Evolutionary conservation across 768 basidiomycete genomes (phyloP), one percentile per base, ranked within the genome.

Genomic region (Hemileccinum impolitum): DNA sequence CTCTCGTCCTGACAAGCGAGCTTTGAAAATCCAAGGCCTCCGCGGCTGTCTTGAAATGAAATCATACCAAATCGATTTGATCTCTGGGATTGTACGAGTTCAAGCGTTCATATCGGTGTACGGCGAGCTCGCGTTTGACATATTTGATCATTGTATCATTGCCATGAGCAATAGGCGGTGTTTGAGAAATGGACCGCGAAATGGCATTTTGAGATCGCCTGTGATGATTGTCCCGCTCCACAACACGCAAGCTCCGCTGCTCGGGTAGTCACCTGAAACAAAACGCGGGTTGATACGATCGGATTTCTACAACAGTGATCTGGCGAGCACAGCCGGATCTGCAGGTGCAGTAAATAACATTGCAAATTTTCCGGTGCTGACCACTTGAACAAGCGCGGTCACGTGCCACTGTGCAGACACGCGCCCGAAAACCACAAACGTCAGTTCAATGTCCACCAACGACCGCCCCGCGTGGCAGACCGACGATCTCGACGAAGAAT

Each of bases 401-500:
- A 70, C 66, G 67, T 70, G 68, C 12, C 14, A 4, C 1, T 23
- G 47, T 28, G 6, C 21, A 10, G 39, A 9, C 13, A 11, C 57
- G 49, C 50, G 55, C 49, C 44, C n/a, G 15, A 43, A 36, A 51
- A 28, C 28, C 2, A 19, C 39, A 14, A 37, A 38, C 23, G 30
- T 8, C 18, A 42, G n/a, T 31, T 3, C n/a, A 34, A 62, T 62
- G 51, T 39, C 54, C 17, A 31, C 31, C 32, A 36, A 49, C 26
- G 43, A 44, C 42, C 70, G 69, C 39, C 90, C 90, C 18, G 89
- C 78, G 42, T 92, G 90, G 90, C 85, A 89, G 65, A 91, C 90
- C 1, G 88, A 90, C 46, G 93, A 94, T 63, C 80, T 96, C 7
- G 85, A 82, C 51, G 92, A 94, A 57, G 93, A 94, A 73, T 96